Evolutionary conservation across 163 green algal genomes (phyloP), one percentile per base, ranked within the genome.

Genomic region (Scenedesmus sp.): DNA sequence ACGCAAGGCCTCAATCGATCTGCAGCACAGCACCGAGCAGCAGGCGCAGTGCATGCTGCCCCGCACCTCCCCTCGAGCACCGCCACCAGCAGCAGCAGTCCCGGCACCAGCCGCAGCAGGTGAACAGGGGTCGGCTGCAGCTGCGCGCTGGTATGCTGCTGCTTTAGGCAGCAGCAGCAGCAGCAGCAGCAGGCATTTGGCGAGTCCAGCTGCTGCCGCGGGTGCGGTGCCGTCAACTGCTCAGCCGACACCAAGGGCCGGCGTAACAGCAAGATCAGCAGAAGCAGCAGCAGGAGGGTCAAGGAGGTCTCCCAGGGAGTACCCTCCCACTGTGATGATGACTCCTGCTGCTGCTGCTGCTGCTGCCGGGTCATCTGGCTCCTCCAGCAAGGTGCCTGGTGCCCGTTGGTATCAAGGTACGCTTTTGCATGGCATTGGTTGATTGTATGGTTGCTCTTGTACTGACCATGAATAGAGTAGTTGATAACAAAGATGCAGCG

Each of bases 21-120:
- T 40, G 30, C 65, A 40, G 59, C 24, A n/a, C 9, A 76, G 65
- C 65, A 40, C 30, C 10, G 65, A 76, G 65, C 65, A 76, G 65
- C 65, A 76, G 6, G 26, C 40, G 65, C 65, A 76, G 30, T 30
- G 40, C 6, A 37, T 40, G 30, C 4, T 18, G 30, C 4, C 65
- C 6, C 30, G 65, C 9, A 37, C 30, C 65, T 76, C 65, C 65
- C 30, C 65, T 0, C 30, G 65, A 18, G 65, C 30, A 4, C 40
- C 42, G 4, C 26, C 81, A 49, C n/a, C 81, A 73, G 81, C 81
- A 73, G 49, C 46, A 44, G 22, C 79, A 85, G 79, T 43, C 5
- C 37, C 79, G 68, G 40, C 24, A 85, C 43, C 79, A 68, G 79
- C 40, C 65, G 40, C 79, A 56, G 40, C 40, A 84, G 65, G 65